A percentile compares a stretch with the other conserved stretches of the same genome.
These are phyloP conservation scores for Coniosporium tulheliwenetii DNA, from an alignment of 2,329 filamentous ascomycete species.

Conservation along the genomic window DNA sequence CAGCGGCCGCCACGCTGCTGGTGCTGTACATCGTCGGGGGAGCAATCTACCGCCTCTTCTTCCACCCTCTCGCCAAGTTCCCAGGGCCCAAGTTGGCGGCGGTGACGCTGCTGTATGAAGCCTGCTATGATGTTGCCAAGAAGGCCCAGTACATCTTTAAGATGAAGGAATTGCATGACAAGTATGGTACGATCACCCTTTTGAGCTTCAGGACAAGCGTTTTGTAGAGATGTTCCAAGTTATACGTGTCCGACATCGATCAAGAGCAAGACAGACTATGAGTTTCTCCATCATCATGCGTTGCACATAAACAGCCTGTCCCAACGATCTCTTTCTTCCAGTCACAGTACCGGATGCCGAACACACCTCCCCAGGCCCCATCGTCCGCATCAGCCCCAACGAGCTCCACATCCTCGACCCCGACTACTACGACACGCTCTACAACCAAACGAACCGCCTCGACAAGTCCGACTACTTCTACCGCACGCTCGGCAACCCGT, in stretches of 20 bases:
- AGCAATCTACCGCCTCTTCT: constrained; percentile 12
- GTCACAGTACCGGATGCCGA: too few species aligned
- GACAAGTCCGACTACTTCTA: constrained; percentile 5
- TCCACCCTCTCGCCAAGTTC: constrained; percentile 17
- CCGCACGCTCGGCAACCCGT: constrained; percentile 4
- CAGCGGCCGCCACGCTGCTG: not conserved
- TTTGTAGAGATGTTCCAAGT: not conserved
- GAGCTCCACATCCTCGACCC: constrained; percentile 27
- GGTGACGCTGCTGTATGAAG: constrained; percentile 13
- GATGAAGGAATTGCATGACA: constrained; percentile 1
- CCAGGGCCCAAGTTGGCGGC: constrained; percentile 19
- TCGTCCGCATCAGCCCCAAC: constrained; percentile 25
- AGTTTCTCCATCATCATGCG: too few species aligned
- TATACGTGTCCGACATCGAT: too few species aligned
- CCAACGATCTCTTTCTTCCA: too few species aligned
- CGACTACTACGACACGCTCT: constrained; percentile 15
- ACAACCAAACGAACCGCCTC: constrained; percentile 3
- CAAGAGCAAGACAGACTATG: too few species aligned
- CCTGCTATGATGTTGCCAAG: constrained; percentile 15
- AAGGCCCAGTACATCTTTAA: constrained; percentile 1
- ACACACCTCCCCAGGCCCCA: constrained; percentile 13
- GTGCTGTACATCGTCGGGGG: not conserved
- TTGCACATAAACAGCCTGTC: too few species aligned
- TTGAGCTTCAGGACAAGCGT: not conserved
- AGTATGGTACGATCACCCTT: not conserved